These are phyloP conservation scores for Solanum microdontum DNA, from an alignment of 257 asterid species.

Conservation along the genomic window DNA sequence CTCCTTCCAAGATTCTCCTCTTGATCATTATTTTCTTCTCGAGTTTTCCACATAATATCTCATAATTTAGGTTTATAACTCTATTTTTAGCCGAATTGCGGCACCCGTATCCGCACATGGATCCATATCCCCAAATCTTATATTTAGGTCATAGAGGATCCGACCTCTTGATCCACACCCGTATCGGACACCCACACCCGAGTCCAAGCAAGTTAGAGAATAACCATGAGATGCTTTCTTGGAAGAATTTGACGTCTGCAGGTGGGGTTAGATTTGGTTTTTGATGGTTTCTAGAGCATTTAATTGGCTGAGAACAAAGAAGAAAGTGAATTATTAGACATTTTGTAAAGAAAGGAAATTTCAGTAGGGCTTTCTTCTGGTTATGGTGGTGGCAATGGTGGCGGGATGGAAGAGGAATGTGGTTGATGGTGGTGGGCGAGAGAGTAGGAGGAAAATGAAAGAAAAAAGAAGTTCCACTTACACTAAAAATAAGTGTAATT, in stretches of 20 bases:
- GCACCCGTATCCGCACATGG: neutral
- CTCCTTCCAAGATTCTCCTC: neutral
- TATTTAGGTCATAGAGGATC: neutral
- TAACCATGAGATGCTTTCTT: neutral
- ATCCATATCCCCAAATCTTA: neutral
- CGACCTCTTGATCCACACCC: neutral
- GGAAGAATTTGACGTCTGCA: neutral
- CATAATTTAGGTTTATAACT: neutral
- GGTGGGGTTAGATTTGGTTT: neutral
- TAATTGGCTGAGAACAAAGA: neutral
- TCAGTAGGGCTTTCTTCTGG: neutral
- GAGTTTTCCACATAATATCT: neutral
- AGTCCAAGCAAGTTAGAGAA: neutral
- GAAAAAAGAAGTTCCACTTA: neutral
- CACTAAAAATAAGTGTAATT: neutral
- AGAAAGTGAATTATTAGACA: neutral
- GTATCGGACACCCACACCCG: neutral
- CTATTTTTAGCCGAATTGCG: neutral
- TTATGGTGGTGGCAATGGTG: neutral
- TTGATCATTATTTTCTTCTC: neutral
- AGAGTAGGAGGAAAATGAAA: neutral
- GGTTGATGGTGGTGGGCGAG: neutral
- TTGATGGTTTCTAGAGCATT: conserved; percentile 4
- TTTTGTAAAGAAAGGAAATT: neutral
- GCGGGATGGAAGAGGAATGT: neutral